phyloP scores from a whole-genome alignment of 352 stramenopile species.

The Phytophthora litchii region DNA sequence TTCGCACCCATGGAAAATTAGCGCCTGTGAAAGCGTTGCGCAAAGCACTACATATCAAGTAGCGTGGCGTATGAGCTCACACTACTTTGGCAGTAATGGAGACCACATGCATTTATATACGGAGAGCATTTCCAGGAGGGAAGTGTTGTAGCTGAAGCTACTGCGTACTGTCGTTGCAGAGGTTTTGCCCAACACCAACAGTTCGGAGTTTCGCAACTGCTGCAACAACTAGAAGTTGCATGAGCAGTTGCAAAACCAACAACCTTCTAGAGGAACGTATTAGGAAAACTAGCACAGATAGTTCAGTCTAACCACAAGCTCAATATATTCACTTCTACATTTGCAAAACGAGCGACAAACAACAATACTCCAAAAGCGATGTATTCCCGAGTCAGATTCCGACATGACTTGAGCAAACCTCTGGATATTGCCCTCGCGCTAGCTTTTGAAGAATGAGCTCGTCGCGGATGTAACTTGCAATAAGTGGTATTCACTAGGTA shows the following conservation, averaged over 20 bases:
- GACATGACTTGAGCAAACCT: background rate
- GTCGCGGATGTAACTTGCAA: no score
- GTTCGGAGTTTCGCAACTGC: slow-evolving; percentile 7
- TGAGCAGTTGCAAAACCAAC: slow-evolving; percentile 1
- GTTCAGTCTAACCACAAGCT: background rate
- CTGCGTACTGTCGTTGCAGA: background rate
- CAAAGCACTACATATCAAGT: background rate
- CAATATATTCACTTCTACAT: background rate
- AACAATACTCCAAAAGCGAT: slow-evolving; percentile 11
- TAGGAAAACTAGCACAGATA: background rate
- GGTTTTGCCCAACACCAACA: background rate
- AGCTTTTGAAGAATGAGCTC: no score
- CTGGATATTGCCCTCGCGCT: no score
- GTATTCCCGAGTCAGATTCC: background rate
- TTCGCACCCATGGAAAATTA: background rate
- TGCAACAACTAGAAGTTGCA: background rate
- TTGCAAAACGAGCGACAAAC: background rate
- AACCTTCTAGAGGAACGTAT: background rate
- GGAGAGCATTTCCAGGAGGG: background rate
- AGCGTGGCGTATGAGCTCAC: background rate
- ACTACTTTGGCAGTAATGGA: background rate
- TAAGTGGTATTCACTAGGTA: no score
- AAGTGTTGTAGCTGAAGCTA: background rate
- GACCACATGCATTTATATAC: background rate
- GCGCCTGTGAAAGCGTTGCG: background rate